phyloP scores from a whole-genome alignment of 2,329 filamentous ascomycete genomes.

The Acrocalymma vagum region DNA sequence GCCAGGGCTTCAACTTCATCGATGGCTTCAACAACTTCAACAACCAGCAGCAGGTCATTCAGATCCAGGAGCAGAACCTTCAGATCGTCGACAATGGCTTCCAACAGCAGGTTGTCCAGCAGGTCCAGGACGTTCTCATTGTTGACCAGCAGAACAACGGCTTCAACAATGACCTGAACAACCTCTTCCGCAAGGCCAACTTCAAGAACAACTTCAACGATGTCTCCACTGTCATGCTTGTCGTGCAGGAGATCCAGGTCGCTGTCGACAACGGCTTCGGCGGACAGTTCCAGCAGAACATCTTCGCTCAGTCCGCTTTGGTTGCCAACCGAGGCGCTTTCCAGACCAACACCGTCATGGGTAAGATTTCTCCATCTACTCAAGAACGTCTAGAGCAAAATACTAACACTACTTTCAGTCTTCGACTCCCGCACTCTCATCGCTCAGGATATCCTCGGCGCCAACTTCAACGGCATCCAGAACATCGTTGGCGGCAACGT shows the following conservation, averaged over 20 bases:
- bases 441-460: conserved; percentile 34
- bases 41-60: conserved; percentile 36
- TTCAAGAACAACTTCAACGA: conserved; percentile 28
- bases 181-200: conserved; percentile 40
- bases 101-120: conserved; percentile 33
- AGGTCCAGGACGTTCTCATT: conserved; percentile 37
- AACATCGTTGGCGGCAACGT: conserved; percentile 18
- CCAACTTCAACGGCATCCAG: conserved; percentile 22
- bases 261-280: conserved; percentile 33
- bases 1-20: conserved; percentile 39
- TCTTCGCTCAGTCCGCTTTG: conserved; percentile 38
- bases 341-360: conserved; percentile 36
- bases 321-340: conserved; percentile 37
- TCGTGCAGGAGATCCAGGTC: conserved; percentile 41
- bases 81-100: conserved; percentile 33
- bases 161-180: conserved; percentile 39
- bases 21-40: conserved; percentile 41
- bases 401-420: conserved; percentile 23
- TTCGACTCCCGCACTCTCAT: conserved; percentile 33
- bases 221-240: conserved; percentile 33
- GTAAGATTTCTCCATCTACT: conserved; percentile 18
- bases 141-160: conserved; percentile 38
- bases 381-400: neutral
- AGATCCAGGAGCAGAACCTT: conserved; percentile 36
- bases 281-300: conserved; percentile 27